Evolutionary conservation across 129 eudicot genomes (phyloP).

Genomic region (Helichrysum umbraculigerum): DNA sequence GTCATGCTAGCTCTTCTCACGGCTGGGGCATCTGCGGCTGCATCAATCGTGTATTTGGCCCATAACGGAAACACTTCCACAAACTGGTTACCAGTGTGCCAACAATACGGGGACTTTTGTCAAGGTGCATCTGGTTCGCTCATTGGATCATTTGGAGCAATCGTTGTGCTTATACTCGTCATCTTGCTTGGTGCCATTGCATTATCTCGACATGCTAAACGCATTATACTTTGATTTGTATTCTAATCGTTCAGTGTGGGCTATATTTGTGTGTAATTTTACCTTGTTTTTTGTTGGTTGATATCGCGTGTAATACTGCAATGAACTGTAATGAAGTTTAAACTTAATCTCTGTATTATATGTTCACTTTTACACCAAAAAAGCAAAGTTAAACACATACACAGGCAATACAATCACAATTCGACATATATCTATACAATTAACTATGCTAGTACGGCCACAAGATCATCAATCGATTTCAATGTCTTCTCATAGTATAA

Average conservation of each 20-base stretch:
- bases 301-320: conserved; percentile 26
- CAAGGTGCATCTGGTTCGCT: conserved; percentile 63
- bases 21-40: conserved; percentile 76
- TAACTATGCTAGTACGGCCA: conserved; percentile 55
- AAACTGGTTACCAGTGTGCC: conserved; percentile 84
- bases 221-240: conserved; percentile 1
- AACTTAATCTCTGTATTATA: conserved; percentile 15
- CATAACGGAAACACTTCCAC: conserved; percentile 76
- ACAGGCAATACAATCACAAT: neutral
- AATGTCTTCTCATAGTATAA: conserved; percentile 85
- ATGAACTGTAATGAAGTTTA: conserved; percentile 28
- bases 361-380: conserved; percentile 13
- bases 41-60: conserved; percentile 79
- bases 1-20: conserved; percentile 61
- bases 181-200: conserved; percentile 61
- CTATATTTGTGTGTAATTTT: conserved; percentile 29
- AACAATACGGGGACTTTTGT: conserved; percentile 62
- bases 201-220: conserved; percentile 50
- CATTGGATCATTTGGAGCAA: conserved; percentile 76
- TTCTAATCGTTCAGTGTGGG: neutral
- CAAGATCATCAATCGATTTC: conserved; percentile 77
- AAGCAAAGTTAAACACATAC: neutral
- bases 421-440: conserved; percentile 12
- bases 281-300: conserved; percentile 25
- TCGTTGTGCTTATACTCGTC: conserved; percentile 48